Conservation (phyloP, 2,329 filamentous ascomycete species). For the Fusarium avenaceum region DNA sequence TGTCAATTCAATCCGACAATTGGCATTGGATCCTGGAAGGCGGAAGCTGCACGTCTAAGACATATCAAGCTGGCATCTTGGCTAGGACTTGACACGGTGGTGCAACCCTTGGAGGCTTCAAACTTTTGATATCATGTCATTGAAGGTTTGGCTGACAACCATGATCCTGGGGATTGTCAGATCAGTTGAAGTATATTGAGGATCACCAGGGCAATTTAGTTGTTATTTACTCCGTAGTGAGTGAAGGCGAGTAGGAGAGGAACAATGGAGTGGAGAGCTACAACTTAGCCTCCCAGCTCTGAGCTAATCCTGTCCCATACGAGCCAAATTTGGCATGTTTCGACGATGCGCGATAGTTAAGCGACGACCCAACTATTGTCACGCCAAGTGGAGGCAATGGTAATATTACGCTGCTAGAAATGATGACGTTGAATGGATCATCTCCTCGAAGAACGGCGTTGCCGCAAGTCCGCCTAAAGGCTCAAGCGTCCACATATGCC, state of each 20-base stretch:
- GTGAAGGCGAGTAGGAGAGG: not conserved
- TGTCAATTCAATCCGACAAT: constrained; percentile 23
- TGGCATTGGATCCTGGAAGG: constrained; percentile 17
- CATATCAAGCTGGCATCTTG: constrained; percentile 15
- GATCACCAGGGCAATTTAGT: not conserved
- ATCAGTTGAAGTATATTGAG: not conserved
- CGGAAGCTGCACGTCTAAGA: constrained; percentile 4
- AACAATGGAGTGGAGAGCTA: not conserved
- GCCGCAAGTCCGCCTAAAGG: constrained; percentile 28
- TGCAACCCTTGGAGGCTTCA: not conserved
- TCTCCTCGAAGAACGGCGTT: constrained; percentile 27
- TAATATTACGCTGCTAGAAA: constrained; percentile 23
- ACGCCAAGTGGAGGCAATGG: constrained; percentile 45
- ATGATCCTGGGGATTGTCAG: not conserved
- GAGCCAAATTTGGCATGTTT: constrained; percentile 35
- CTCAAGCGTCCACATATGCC: constrained; percentile 40
- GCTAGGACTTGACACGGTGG: not conserved
- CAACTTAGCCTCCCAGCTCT: not conserved
- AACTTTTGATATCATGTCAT: constrained; percentile 1
- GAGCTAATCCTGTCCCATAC: not conserved
- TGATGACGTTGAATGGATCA: constrained; percentile 44
- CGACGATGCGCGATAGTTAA: constrained; percentile 27
- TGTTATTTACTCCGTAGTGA: not conserved
- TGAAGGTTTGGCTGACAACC: not conserved
- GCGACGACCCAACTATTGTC: constrained; percentile 32